Base-by-base conservation (phyloP, 2,329 filamentous ascomycete genomes). In the Claviceps capensis region DNA sequence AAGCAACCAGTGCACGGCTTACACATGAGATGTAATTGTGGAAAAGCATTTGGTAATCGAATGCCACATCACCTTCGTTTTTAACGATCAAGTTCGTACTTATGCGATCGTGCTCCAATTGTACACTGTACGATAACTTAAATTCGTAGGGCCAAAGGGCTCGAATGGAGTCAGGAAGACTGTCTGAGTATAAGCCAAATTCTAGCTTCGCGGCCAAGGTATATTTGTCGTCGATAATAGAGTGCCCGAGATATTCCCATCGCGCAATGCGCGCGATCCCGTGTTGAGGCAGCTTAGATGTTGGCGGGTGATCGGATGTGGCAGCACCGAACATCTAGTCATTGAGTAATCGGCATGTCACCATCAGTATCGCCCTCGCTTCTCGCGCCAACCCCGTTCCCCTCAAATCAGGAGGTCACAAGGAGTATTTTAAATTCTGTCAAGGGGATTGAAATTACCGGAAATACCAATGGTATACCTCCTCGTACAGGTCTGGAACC, bases 241-340 rank as follows among this genome's bases (percentile, higher is more conserved):
- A 88, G 71, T 91, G 94, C 63, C 90, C 90, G 49, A 98, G 77
- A 66, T 93, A 95, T 68, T 97, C 90, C 93, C 93, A 98, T 56
- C 79, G 79, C 46, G 84, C 86, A 63, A 80, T 90, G 60, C 93
- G 88, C 41, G 91, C 93, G 69, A 98, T 95, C 59, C 93, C 93
- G 72, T 97, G 93, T 71, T 96, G 90, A 3, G 90, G 84, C 26
- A 98, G 84, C 58, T 79, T 73, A 49, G 81, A 80, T 30, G 88
- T 93, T n/a, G 85, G 77, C 58, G 85, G 81, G 67, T 90, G 83
- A 58, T 83, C 76, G 50, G 86, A 83, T 13, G 85, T 81, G 42
- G 84, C 85, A 37, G 85, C 85, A 34, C 93, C 93, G 65, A 98
- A 98, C 65, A 90, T 82, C 88, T 89, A 53, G n/a, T 26, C 37